Percentiles rank a stretch among this genome's conserved stretches.
These are phyloP conservation scores for Lactarius vividus DNA, from an alignment of 768 basidiomycete genomes.

Conservation along the genomic window DNA sequence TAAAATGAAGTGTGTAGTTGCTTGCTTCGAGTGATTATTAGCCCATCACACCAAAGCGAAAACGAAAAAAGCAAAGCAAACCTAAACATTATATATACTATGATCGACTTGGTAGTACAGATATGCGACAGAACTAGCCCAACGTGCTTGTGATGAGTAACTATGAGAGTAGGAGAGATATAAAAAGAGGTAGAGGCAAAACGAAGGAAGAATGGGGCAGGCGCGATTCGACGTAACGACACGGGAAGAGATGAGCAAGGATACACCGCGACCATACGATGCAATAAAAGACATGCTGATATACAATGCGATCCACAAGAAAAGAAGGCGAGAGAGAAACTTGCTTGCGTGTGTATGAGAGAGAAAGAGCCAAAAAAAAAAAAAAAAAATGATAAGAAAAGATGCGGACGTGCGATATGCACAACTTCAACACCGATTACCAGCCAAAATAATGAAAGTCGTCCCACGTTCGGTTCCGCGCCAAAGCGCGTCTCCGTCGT, in stretches of 20 bases:
- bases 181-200: constrained; percentile 8
- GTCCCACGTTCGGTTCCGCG: constrained; percentile 66
- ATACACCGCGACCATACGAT: constrained; percentile 17
- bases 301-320: constrained; percentile 24
- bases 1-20: background rate
- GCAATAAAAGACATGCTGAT: constrained; percentile 22
- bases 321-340: background rate
- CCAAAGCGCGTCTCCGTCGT: constrained; percentile 41
- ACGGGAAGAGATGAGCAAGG: constrained; percentile 1
- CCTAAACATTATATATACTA: constrained; percentile 28
- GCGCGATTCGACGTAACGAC: constrained; percentile 4
- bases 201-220: background rate
- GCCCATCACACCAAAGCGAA: background rate
- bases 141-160: constrained; percentile 27
- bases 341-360: constrained; percentile 16
- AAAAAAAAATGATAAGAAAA: background rate
- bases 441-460: constrained; percentile 67
- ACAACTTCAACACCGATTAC: constrained; percentile 35
- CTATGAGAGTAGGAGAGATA: constrained; percentile 11
- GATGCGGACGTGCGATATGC: constrained; percentile 5
- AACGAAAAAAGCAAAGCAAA: constrained; percentile 9
- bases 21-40: background rate
- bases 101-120: constrained; percentile 28
- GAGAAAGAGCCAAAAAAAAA: background rate
- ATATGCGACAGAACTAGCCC: constrained; percentile 28